phyloP scores from a whole-genome alignment of 192 early-diverging fungal genomes.

The Gamsiella multidivaricata region DNA sequence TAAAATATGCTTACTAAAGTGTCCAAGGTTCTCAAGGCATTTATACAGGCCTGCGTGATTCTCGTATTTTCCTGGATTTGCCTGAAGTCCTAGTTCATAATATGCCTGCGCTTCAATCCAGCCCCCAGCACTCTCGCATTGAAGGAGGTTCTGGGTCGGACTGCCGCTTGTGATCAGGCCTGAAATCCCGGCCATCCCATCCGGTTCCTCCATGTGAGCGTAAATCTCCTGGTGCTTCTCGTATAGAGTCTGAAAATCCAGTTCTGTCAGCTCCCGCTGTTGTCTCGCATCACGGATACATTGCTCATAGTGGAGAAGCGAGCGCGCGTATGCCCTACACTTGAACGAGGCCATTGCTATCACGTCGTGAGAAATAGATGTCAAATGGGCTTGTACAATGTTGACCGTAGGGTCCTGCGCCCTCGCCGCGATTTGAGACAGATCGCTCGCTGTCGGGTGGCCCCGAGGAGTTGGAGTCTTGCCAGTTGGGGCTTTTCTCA shows the following conservation, averaged over 20 bases:
- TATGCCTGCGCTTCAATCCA: conserved; percentile 78
- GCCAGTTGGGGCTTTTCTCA: conserved; percentile 19
- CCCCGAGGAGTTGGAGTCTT: conserved; percentile 17
- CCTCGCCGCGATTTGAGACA: neutral
- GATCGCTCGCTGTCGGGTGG: conserved; percentile 25
- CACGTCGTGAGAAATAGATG: conserved; percentile 66
- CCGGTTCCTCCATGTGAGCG: conserved; percentile 72
- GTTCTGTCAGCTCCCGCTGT: conserved; percentile 11
- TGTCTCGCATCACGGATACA: conserved; percentile 60
- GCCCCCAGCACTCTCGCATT: conserved; percentile 68
- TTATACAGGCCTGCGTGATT: conserved; percentile 72
- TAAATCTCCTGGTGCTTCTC: conserved; percentile 71
- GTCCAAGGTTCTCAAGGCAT: conserved; percentile 74
- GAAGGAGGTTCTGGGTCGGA: conserved; percentile 72
- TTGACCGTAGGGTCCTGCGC: conserved; percentile 9
- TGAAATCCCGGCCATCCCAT: conserved; percentile 75
- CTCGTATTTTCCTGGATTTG: conserved; percentile 53
- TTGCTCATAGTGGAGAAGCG: conserved; percentile 76
- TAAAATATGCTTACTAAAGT: conserved; percentile 64
- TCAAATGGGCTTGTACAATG: conserved; percentile 62
- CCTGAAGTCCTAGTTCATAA: conserved; percentile 66
- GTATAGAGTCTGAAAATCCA: conserved; percentile 51
- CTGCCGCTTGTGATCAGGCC: conserved; percentile 61
- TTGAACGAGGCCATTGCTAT: conserved; percentile 72
- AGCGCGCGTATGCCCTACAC: conserved; percentile 73